A percentile compares a stretch with the other conserved stretches of the same genome.
Evolutionary conservation across 176 grass and related monocot genomes (phyloP).

Genomic region (Saccharum officinarum): DNA sequence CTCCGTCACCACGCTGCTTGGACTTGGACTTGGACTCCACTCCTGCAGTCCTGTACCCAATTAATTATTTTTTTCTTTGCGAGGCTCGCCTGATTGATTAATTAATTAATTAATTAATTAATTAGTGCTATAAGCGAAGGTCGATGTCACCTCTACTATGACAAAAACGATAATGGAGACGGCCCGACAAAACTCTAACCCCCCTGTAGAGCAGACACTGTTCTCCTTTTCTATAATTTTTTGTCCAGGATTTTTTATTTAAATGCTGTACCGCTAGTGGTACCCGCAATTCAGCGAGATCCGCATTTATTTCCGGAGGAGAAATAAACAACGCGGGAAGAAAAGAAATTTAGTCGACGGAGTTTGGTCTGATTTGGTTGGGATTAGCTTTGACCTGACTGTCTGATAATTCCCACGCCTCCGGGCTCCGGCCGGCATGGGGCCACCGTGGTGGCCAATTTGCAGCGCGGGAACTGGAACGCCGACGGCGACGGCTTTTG

Average conservation of each 20-base stretch:
- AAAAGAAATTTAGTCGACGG: not conserved
- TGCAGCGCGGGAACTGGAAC: not conserved
- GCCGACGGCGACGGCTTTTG: not conserved
- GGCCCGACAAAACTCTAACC: not conserved
- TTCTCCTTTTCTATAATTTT: not conserved
- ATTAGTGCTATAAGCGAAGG: not conserved
- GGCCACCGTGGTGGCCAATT: not conserved
- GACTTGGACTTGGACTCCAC: not conserved
- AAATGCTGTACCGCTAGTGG: not conserved
- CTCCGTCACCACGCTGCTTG: not conserved
- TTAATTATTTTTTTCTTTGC: not conserved
- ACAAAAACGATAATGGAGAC: slow-evolving; percentile 13
- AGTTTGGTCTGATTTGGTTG: not conserved
- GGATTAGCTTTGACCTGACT: slow-evolving; percentile 2
- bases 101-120: no score
- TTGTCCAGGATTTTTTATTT: not conserved
- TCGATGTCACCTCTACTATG: not conserved
- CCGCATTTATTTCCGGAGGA: not conserved
- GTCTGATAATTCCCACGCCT: not conserved
- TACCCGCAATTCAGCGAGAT: not conserved
- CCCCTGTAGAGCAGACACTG: not conserved
- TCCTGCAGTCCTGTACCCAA: not conserved
- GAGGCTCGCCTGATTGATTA: not conserved
- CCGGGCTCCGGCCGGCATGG: not conserved
- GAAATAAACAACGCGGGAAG: not conserved